Percentiles rank a stretch among this genome's conserved stretches.
These are phyloP conservation scores for Populus hybrid DNA, from an alignment of 441 rosid species.

Conservation along the genomic window DNA sequence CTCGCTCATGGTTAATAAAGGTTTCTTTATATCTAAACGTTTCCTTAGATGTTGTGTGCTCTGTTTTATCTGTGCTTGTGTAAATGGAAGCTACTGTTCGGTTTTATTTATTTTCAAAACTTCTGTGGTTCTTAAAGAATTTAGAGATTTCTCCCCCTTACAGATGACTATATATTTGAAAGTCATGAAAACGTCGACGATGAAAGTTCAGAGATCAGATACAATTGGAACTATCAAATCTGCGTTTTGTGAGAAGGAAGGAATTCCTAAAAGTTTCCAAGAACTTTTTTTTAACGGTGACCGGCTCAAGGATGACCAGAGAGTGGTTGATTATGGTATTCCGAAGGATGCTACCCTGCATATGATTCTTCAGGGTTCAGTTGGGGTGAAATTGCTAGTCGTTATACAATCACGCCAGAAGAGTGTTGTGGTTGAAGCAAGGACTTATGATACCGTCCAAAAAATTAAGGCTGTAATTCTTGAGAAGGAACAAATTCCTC, in stretches of 20 bases:
- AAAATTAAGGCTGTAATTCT: slow-evolving; percentile 25
- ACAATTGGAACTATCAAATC: slow-evolving; percentile 25
- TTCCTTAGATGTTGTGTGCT: neutral
- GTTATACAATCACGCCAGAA: slow-evolving; percentile 15
- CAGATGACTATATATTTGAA: slow-evolving; percentile 32
- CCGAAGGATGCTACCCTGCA: slow-evolving; percentile 6
- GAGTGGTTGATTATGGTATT: slow-evolving; percentile 21
- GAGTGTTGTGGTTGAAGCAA: slow-evolving; percentile 19
- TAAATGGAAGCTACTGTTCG: neutral
- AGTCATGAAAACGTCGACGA: slow-evolving; percentile 23
- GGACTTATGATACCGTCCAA: slow-evolving; percentile 15
- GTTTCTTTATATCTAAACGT: neutral
- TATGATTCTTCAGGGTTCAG: slow-evolving; percentile 6
- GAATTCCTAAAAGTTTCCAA: slow-evolving; percentile 13
- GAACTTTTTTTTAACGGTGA: slow-evolving; percentile 20
- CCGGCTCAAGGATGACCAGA: slow-evolving; percentile 14
- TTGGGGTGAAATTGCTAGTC: slow-evolving; percentile 13
- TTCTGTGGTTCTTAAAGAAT: neutral
- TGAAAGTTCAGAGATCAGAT: slow-evolving; percentile 14
- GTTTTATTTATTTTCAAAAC: neutral
- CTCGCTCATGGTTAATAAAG: neutral
- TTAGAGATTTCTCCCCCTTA: neutral
- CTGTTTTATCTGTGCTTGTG: neutral
- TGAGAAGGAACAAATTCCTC: slow-evolving; percentile 19
- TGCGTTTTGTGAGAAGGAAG: slow-evolving; percentile 24